Evolutionary conservation across 2,329 filamentous ascomycete species (phyloP), one percentile per base, ranked within the genome.

Genomic region (Phialemoniopsis sp.): DNA sequence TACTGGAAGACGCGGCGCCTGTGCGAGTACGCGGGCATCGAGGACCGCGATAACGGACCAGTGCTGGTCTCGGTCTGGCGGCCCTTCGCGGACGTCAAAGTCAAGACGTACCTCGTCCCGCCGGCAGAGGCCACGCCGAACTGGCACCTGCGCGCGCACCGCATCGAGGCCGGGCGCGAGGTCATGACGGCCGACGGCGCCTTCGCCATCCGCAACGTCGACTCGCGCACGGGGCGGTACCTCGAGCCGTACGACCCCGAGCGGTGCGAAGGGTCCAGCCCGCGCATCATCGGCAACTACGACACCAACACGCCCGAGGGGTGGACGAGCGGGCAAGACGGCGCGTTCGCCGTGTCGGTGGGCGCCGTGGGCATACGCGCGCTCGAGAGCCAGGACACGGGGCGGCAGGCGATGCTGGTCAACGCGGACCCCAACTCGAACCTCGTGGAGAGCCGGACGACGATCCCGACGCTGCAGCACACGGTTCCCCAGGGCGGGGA

Each of bases 351-450:
- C 10, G 78, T 73, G 16, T 76, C 70, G 3, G 77, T 60, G 46
- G 82, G 68, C 40, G 77, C 60, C 46, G 76, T 71, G 44, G 76
- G 63, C 54, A 85, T 73, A 68, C 77, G 48, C 56, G 81, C 61
- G 19, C 13, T 14, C 2, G 4, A 13, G 14, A 26, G 21, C 21
- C 6, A 10, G 6, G 10, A 10, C 21, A 26, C 6, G 6, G 10
- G 13, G 37, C 68, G 83, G 15, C 62, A 59, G 39, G 85, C 85
- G 4, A 80, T 75, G 54, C 68, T 88, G 18, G 78, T 89, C 35
- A 80, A 88, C 41, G 83, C 85, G 10, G 87, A 90, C 56, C 85
- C 86, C 7, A 89, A 90, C 63, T 85, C 82, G 35, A 90, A 90
- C 60, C 63, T 90, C 28, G 70, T 89, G 3, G 81, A 88, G 62